Percentiles rank a stretch among this genome's conserved stretches.
These are phyloP conservation scores for Acanthamoeba culbertsoni DNA, from an alignment of 208 protist genomes.

Conservation along the genomic window DNA sequence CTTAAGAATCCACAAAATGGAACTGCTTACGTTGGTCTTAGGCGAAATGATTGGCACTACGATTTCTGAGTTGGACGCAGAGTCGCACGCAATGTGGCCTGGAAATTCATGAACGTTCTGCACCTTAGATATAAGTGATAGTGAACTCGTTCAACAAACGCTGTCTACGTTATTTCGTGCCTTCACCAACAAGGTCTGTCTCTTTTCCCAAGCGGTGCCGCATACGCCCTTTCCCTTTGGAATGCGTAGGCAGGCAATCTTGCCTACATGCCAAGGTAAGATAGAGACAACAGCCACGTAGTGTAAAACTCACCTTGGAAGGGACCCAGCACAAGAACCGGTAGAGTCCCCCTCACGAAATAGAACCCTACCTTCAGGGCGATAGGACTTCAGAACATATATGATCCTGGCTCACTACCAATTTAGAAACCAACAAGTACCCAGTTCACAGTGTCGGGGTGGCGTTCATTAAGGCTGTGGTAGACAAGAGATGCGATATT, in stretches of 20 bases:
- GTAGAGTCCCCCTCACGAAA: constrained; percentile 80
- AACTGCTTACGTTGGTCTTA: not conserved
- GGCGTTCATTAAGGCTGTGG: constrained; percentile 31
- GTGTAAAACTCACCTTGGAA: constrained; percentile 84
- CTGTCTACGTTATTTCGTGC: not conserved
- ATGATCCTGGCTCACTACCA: too few relatives aligned
- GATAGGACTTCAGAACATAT: not conserved
- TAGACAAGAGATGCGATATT: constrained; percentile 56
- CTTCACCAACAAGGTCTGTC: constrained; percentile 81
- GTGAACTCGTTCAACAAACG: not conserved
- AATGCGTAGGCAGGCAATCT: constrained; percentile 90
- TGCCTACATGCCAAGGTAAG: constrained; percentile 63
- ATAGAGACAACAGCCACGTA: not conserved
- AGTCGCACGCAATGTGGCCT: constrained; percentile 95
- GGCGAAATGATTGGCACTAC: constrained; percentile 86
- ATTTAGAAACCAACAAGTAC: too few relatives aligned
- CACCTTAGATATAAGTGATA: not conserved
- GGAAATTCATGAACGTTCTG: constrained; percentile 89
- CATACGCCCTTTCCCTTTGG: constrained; percentile 89
- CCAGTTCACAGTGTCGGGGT: not conserved
- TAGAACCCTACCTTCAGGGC: constrained; percentile 90
- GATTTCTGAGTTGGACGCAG: constrained; percentile 89
- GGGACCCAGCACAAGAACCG: constrained; percentile 89
- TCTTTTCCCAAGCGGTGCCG: constrained; percentile 81
- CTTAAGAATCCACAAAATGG: not conserved